A percentile compares a stretch with the other conserved stretches of the same genome.
Evolutionary conservation across 2,329 filamentous ascomycete species (phyloP).

Genomic region (Dendryphion nanum): DNA sequence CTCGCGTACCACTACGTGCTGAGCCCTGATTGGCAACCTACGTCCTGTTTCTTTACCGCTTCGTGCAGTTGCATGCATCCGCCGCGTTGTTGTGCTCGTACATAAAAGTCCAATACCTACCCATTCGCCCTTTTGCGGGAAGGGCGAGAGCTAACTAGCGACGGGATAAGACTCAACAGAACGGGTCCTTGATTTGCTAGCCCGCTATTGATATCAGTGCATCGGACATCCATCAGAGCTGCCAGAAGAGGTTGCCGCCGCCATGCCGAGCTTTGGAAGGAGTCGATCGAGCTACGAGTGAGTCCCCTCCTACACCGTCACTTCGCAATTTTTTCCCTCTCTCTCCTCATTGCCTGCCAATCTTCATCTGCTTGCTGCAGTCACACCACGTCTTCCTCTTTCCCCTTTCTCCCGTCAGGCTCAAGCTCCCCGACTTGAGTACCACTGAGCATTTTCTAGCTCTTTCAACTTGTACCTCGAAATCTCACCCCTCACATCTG

Average conservation of each 20-base stretch:
- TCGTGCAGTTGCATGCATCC: conserved; percentile 13
- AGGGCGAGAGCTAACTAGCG: background rate
- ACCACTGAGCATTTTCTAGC: background rate
- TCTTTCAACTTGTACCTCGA: background rate
- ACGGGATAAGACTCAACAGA: background rate
- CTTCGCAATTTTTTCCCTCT: no score
- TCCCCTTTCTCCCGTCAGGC: background rate
- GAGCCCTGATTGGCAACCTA: conserved; percentile 17
- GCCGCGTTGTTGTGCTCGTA: conserved; percentile 22
- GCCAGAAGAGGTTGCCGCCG: no score
- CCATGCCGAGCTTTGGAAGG: conserved; percentile 41
- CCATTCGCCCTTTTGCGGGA: conserved; percentile 9
- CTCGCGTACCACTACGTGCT: conserved; percentile 21
- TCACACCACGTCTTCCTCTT: background rate
- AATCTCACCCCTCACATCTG: background rate
- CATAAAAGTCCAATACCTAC: conserved; percentile 22
- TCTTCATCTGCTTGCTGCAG: conserved; percentile 1
- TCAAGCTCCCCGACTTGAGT: background rate
- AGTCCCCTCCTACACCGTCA: conserved; percentile 22
- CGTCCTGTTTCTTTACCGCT: conserved; percentile 7
- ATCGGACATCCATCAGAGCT: no score
- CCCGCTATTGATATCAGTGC: no score
- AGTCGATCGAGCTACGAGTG: conserved; percentile 41
- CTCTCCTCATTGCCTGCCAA: no score
- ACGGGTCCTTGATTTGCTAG: no score